Conservation (phyloP, 495 filamentous ascomycete genomes). For the Thermochaetoides thermophila region DNA sequence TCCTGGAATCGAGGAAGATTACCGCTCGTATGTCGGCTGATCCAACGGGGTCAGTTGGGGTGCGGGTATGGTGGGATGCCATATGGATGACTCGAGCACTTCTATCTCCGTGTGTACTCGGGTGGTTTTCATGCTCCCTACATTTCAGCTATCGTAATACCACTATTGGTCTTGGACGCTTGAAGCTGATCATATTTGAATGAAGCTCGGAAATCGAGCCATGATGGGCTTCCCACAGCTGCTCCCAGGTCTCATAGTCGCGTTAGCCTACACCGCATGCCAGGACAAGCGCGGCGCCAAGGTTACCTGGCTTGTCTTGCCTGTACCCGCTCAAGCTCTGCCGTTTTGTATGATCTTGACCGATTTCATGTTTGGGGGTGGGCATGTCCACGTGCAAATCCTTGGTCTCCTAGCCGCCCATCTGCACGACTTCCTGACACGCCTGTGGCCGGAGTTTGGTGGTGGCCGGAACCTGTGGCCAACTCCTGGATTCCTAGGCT, state of each 20-base stretch:
- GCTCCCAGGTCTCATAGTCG: constrained; percentile 60
- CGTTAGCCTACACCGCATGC: constrained; percentile 62
- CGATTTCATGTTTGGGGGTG: constrained; percentile 43
- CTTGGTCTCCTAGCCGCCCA: constrained; percentile 72
- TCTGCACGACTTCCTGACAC: constrained; percentile 69
- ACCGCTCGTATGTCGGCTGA: constrained; percentile 60
- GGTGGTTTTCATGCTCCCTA: constrained; percentile 78
- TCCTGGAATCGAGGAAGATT: constrained; percentile 97
- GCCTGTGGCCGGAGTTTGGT: constrained; percentile 71
- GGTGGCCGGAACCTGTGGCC: constrained; percentile 55
- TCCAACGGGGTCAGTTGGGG: constrained; percentile 57
- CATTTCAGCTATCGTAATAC: constrained; percentile 47
- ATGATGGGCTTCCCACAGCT: constrained; percentile 32
- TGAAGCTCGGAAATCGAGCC: constrained; percentile 34
- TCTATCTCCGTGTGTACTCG: constrained; percentile 46
- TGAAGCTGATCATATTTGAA: too few relatives aligned
- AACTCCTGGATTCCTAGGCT: constrained; percentile 57
- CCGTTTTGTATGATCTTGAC: constrained; percentile 62
- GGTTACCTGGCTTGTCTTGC: constrained; percentile 58
- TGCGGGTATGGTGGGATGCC: constrained; percentile 83
- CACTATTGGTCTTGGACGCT: too few relatives aligned
- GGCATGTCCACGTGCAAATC: constrained; percentile 34
- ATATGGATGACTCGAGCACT: constrained; percentile 69
- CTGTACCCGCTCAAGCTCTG: constrained; percentile 56
- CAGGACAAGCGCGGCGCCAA: constrained; percentile 67